A percentile compares a stretch with the other conserved stretches of the same genome.
phyloP scores from a whole-genome alignment of 2,329 filamentous ascomycete species.

The Clathrospora elynae region DNA sequence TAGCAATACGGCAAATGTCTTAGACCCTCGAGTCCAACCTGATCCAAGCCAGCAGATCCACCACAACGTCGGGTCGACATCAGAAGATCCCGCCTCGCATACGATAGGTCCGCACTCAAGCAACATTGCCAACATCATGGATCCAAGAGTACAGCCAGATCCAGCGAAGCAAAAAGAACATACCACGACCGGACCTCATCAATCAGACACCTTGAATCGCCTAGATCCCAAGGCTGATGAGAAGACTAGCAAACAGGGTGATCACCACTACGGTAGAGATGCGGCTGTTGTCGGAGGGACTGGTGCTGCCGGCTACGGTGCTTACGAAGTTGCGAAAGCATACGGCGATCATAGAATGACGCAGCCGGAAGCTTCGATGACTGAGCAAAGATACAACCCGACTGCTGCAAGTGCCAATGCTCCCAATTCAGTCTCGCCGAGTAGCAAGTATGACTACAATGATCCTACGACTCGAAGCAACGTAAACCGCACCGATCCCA shows the following conservation, averaged over 20 bases:
- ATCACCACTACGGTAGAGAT: conserved; percentile 34
- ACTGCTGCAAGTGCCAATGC: conserved; percentile 29
- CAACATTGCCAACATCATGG: conserved; percentile 42
- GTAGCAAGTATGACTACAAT: conserved; percentile 26
- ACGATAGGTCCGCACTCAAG: conserved; percentile 40
- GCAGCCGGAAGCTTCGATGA: conserved; percentile 36
- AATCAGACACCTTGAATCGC: conserved; percentile 35
- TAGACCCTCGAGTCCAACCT: conserved; percentile 42
- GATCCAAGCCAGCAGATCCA: conserved; percentile 27
- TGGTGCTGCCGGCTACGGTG: conserved; percentile 41
- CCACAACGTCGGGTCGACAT: conserved; percentile 25
- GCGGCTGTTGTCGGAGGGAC: conserved; percentile 38
- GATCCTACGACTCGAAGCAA: conserved; percentile 13
- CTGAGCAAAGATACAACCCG: conserved; percentile 41
- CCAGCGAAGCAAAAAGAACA: conserved; percentile 36
- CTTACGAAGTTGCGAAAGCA: conserved; percentile 38
- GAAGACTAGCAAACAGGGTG: conserved; percentile 16
- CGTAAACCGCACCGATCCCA: conserved; percentile 22
- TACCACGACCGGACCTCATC: conserved; percentile 33
- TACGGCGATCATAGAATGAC: conserved; percentile 41
- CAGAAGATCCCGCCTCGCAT: conserved; percentile 32
- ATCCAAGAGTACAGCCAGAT: conserved; percentile 40
- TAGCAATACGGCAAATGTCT: conserved; percentile 40
- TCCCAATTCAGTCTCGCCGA: conserved; percentile 23
- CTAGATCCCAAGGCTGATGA: conserved; percentile 34